Percentiles rank a stretch among this genome's conserved stretches.
phyloP scores from a whole-genome alignment of 176 grass and related monocot species.

The Bonia amplexicaulis region DNA sequence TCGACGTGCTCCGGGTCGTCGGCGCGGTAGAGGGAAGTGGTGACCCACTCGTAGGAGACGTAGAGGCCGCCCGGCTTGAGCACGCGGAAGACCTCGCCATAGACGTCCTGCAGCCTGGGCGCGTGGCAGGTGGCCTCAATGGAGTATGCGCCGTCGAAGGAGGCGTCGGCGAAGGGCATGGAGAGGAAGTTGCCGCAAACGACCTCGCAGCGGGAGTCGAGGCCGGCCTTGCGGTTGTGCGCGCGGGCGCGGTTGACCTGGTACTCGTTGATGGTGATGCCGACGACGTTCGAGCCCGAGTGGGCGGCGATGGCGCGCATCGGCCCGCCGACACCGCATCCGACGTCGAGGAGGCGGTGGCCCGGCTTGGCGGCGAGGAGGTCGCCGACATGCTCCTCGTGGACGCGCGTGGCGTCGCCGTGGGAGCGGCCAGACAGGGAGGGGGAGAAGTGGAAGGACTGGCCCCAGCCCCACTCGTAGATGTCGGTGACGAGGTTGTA shows the following conservation, averaged over 20 bases:
- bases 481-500: slow-evolving; percentile 99
- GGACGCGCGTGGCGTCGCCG: slow-evolving; percentile 84
- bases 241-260: slow-evolving; percentile 82
- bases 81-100: slow-evolving; percentile 81
- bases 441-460: slow-evolving; percentile 97
- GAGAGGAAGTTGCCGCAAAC: slow-evolving; percentile 95
- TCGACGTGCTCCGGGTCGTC: slow-evolving; percentile 71
- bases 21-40: slow-evolving; percentile 69
- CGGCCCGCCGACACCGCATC: slow-evolving; percentile 86
- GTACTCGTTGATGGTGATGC: slow-evolving; percentile 99
- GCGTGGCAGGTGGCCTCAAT: slow-evolving; percentile 99
- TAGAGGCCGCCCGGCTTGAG: slow-evolving; percentile 77
- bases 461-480: slow-evolving; percentile 99
- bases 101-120: slow-evolving; percentile 86
- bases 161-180: slow-evolving; percentile 76
- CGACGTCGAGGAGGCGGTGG: slow-evolving; percentile 76
- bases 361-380: slow-evolving; percentile 47
- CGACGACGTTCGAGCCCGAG: slow-evolving; percentile 69
- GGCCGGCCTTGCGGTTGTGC: slow-evolving; percentile 85
- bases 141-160: slow-evolving; percentile 95
- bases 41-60: slow-evolving; percentile 97
- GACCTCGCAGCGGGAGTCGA: slow-evolving; percentile 72
- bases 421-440: slow-evolving; percentile 57
- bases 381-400: slow-evolving; percentile 82
- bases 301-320: slow-evolving; percentile 93